Evolutionary conservation across 306 rosid species (phyloP).

Genomic region (Abrus precatorius): DNA sequence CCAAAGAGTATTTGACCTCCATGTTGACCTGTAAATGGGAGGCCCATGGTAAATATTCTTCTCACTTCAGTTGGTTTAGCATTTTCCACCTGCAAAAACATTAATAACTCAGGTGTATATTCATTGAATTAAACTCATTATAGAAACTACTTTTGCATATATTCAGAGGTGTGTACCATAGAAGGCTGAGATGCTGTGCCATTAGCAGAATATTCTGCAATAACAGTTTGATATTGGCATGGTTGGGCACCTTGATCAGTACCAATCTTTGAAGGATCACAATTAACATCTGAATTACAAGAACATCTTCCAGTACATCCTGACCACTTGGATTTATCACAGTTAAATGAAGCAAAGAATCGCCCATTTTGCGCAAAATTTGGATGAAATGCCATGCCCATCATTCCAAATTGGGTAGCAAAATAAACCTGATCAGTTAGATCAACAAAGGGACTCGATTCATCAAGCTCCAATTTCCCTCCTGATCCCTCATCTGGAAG

Average conservation of each 20-base stretch:
- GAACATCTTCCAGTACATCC: slow-evolving; percentile 95
- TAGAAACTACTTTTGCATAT: slow-evolving; percentile 9
- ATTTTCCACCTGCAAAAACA: slow-evolving; percentile 74
- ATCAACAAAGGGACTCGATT: slow-evolving; percentile 86
- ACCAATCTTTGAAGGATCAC: slow-evolving; percentile 88
- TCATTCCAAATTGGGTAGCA: slow-evolving; percentile 82
- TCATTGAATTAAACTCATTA: slow-evolving; percentile 29
- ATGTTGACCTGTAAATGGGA: slow-evolving; percentile 77
- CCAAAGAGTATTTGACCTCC: slow-evolving; percentile 98
- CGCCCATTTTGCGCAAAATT: slow-evolving; percentile 80
- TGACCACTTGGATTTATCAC: slow-evolving; percentile 87
- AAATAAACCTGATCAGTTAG: slow-evolving; percentile 82
- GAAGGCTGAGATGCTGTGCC: slow-evolving; percentile 73
- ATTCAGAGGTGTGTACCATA: slow-evolving; percentile 62
- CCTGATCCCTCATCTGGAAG: slow-evolving; percentile 82
- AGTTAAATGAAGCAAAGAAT: slow-evolving; percentile 93
- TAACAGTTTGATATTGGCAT: slow-evolving; percentile 83
- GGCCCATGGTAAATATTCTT: slow-evolving; percentile 95
- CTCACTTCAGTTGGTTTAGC: slow-evolving; percentile 91
- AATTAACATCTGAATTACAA: slow-evolving; percentile 89
- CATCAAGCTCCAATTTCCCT: slow-evolving; percentile 65
- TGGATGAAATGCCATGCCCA: slow-evolving; percentile 98
- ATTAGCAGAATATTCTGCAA: slow-evolving; percentile 84
- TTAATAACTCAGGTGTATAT: slow-evolving; percentile 19
- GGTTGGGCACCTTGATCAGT: slow-evolving; percentile 78